Base-by-base conservation (phyloP, 805 yeast species). In the Kodamaea hsintzibuensis region DNA sequence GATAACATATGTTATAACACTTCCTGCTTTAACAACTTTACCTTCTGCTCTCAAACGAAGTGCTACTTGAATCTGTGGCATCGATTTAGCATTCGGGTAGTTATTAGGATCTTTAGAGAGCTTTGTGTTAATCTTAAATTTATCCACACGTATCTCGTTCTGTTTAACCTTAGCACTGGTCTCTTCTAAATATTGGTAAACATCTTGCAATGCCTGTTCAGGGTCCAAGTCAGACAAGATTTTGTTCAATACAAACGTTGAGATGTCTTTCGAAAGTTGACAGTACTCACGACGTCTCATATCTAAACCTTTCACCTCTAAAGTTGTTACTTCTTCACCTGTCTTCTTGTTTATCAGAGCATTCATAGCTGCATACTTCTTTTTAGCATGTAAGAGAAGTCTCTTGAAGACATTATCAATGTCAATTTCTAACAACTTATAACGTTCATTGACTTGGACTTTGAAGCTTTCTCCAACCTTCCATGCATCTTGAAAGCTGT, bases 221-320 rank as follows among this genome's bases (percentile, higher is more conserved):
- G 91, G 84, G 58, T 90, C 97, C 25, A 74, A 72, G 57, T 87
- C 91, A 7, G 88, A 81, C 17, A 93, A 76, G 44, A 93, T 74
- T 58, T 86, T 83, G 60, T 86, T 77, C 62, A 95, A 78, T 5
- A 90, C 89, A 68, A 79, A 85, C 7, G 84, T 82, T 1, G 97
- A 91, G 5, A 89, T 82, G 52, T 93, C 96, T 67, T 92, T 95
- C 0, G 98, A 90, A 49, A 95, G 73, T 49, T 91, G 96, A 74
- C 98, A 91, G 69, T 82, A 95, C 71, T 95, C 99, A 78, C 99
- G 90, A 70, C 99, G 91, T 65, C 83, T 85, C 96, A 95, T 86
- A 76, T 95, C 99, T 49, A 95, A 80, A 64, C 99, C 99, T 69
- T 95, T 95, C 44, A 93, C 97, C 69, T 95, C 98, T 57, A 93